These are phyloP conservation scores for Raphanus hybrid DNA, from an alignment of 441 rosid species.

Conservation along the genomic window DNA sequence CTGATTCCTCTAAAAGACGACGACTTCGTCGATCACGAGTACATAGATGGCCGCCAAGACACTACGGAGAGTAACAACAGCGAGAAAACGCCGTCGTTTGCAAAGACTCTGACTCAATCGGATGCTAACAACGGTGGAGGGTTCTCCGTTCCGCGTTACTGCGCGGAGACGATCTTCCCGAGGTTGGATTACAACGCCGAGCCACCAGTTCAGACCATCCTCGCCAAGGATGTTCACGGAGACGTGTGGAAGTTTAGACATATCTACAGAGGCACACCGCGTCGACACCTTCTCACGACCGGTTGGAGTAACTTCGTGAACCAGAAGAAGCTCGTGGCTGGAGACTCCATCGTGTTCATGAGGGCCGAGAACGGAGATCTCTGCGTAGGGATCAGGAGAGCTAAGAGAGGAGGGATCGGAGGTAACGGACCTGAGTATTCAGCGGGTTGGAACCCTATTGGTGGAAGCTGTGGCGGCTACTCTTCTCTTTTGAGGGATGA, in stretches of 20 bases:
- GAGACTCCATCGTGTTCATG: conserved; percentile 92
- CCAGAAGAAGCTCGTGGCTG: conserved; percentile 96
- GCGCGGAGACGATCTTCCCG: conserved; percentile 97
- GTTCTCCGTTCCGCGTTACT: conserved; percentile 96
- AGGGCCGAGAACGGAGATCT: conserved; percentile 88
- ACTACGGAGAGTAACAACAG: conserved; percentile 42
- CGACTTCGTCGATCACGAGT: conserved; percentile 47
- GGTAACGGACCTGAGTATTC: conserved; percentile 73
- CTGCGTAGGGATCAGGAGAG: conserved; percentile 88
- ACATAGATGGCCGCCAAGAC: conserved; percentile 27
- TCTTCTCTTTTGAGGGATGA: conserved; percentile 63
- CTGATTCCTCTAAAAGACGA: conserved; percentile 57
- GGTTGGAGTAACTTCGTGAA: conserved; percentile 99
- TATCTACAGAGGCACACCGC: conserved; percentile 94
- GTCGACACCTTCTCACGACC: conserved; percentile 93
- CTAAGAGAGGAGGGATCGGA: conserved; percentile 86
- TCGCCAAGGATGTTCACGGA: conserved; percentile 95
- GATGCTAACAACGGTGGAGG: conserved; percentile 99
- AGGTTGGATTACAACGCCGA: conserved; percentile 80
- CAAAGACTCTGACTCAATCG: conserved; percentile 87
- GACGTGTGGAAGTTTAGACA: conserved; percentile 95
- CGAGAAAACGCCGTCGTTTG: conserved; percentile 85
- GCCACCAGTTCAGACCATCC: conserved; percentile 97
- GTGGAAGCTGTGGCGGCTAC: conserved; percentile 54
- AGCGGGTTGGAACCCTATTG: conserved; percentile 70